Conservation (phyloP, 257 asterid species). For the Scutellaria minor region DNA sequence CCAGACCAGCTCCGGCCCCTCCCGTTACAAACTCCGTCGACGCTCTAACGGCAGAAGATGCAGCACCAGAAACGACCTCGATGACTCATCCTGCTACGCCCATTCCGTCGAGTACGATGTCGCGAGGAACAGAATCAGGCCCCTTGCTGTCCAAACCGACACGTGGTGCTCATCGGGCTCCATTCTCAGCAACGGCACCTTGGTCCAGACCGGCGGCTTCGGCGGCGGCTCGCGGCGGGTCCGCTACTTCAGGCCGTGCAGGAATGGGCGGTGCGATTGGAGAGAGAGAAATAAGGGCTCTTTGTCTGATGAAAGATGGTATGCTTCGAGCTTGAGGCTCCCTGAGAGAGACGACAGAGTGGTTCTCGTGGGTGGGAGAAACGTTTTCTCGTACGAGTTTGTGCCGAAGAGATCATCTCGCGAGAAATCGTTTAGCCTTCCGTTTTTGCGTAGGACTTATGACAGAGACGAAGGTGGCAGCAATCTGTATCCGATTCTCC, state of each 20-base stretch:
- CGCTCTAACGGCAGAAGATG: constrained; percentile 52
- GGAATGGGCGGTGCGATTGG: constrained; percentile 57
- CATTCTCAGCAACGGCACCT: constrained; percentile 56
- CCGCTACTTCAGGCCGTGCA: constrained; percentile 50
- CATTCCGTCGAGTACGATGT: constrained; percentile 67
- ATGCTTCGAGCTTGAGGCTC: constrained; percentile 52
- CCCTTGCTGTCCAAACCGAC: constrained; percentile 48
- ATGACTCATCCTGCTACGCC: constrained; percentile 58
- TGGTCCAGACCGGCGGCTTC: constrained; percentile 59
- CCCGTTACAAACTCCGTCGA: constrained; percentile 44
- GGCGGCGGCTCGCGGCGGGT: constrained; percentile 48
- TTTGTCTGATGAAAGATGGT: constrained; percentile 50
- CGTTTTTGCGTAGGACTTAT: constrained; percentile 50
- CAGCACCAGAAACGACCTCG: constrained; percentile 17
- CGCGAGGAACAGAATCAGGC: constrained; percentile 47
- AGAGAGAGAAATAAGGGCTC: constrained; percentile 29
- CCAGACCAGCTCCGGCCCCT: constrained; percentile 42
- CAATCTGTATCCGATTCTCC: constrained; percentile 68
- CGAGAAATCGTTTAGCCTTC: constrained; percentile 42
- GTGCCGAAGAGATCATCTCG: constrained; percentile 44
- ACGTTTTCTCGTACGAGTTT: constrained; percentile 54
- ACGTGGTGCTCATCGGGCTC: constrained; percentile 70
- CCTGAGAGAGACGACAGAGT: constrained; percentile 57
- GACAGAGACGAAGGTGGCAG: constrained; percentile 41
- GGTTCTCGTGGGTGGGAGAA: constrained; percentile 58